Conservation (phyloP, 1,139 yeast species). For the Dujonia santamariae region DNA sequence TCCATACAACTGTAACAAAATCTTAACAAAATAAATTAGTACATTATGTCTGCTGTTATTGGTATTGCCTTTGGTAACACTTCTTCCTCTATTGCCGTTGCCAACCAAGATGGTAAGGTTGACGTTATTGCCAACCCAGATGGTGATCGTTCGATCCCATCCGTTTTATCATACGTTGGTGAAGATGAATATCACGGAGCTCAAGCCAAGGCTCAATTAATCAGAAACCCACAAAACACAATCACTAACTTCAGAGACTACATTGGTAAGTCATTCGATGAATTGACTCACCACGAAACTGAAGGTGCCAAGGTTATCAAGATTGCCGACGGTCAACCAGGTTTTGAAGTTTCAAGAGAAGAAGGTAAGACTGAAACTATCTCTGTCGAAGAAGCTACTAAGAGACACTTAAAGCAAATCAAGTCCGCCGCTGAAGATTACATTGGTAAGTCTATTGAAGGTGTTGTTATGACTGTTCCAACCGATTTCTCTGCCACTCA, state of each 20-base stretch:
- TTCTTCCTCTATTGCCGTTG: constrained; percentile 90
- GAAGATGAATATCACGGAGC: constrained; percentile 96
- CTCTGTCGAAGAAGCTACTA: constrained; percentile 72
- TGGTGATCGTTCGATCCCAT: constrained; percentile 97
- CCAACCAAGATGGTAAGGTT: constrained; percentile 82
- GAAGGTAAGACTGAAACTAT: constrained; percentile 47
- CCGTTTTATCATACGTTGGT: constrained; percentile 88
- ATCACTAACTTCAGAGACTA: constrained; percentile 91
- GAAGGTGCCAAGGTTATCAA: constrained; percentile 75
- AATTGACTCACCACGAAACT: constrained; percentile 55
- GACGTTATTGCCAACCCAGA: constrained; percentile 99
- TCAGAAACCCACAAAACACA: constrained; percentile 87
- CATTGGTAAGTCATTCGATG: constrained; percentile 70
- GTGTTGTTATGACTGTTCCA: constrained; percentile 88
- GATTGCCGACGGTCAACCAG: constrained; percentile 61
- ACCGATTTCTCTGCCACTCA: constrained; percentile 80
- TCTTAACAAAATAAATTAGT: background rate
- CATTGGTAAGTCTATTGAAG: constrained; percentile 76
- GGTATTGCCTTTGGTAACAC: constrained; percentile 98
- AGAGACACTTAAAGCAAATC: constrained; percentile 80
- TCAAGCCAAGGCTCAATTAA: constrained; percentile 89
- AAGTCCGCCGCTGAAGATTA: constrained; percentile 90
- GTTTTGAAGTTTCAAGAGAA: constrained; percentile 56
- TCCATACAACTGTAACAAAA: too few species aligned
- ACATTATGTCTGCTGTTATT: constrained; percentile 50